Base-by-base conservation (phyloP, 2,329 filamentous ascomycete genomes). In the Fusarium incarnatum region DNA sequence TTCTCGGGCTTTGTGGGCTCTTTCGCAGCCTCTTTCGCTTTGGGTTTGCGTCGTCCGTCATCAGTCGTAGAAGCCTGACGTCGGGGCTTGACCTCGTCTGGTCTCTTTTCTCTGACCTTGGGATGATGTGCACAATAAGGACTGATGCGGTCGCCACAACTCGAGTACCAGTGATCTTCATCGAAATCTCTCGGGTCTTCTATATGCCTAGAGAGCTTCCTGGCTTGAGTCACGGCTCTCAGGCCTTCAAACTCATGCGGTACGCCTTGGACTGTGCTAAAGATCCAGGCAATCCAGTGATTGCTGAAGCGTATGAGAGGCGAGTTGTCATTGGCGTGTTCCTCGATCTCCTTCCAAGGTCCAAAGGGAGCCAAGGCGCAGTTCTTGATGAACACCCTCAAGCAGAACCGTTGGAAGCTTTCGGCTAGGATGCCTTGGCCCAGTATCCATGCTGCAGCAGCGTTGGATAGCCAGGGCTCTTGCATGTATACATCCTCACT, bases 11-110 rank as follows among this genome's bases (percentile, higher is more conserved):
- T 37, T 18, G 9, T 27, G 25, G 9, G 25, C 8, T 9, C 9
- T 27, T 27, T 27, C 25, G 25, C 8, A 1, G 25, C 9, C 8
- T 27, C 25, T 27, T 27, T 27, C 25, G 8, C 25, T 27, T 27
- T 27, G 9, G 25, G 25, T 27, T 27, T 27, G 27, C 27, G 27
- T 37, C 9, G 9, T 5, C 5, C 18, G 5, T 11, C 34, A 5
- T 11, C 34, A 5, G 9, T 6, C 9, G 16, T 37, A 12, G 18
- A 37, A 0, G 10, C 6, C 34, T 37, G 0, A 6, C 3, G 18
- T n/a, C 18, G 18, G 6, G 10, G 18, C 13, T 44, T 23, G 2
- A 44, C 13, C 2, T 32, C 46, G 4, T 22, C 27, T 3, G 15
- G 0, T 10, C 20, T 22, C 22, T 18, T 10, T 7, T 22, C n/a